phyloP scores from a whole-genome alignment of 192 early-diverging fungal genomes.

The Coemansia sp. region DNA sequence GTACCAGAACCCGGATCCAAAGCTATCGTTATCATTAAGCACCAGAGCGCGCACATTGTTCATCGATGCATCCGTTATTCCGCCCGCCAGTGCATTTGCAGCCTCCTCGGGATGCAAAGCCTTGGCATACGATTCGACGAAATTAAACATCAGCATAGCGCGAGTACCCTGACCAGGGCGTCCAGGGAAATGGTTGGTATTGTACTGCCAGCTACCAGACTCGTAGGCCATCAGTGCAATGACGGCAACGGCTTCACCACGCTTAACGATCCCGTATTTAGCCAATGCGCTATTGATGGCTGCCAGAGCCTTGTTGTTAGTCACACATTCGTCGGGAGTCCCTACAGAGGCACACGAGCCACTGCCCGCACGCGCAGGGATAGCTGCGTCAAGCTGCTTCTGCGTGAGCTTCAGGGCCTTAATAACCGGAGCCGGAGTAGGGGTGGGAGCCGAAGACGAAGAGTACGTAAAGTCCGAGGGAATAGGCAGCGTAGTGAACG shows the following conservation, averaged over 20 bases:
- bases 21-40: constrained; percentile 49
- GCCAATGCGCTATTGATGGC: constrained; percentile 44
- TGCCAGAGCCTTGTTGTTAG: constrained; percentile 24
- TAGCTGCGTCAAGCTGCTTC: constrained; percentile 31
- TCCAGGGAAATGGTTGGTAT: constrained; percentile 50
- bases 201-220: constrained; percentile 52
- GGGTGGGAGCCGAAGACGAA: background rate
- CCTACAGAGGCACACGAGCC: constrained; percentile 18
- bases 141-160: constrained; percentile 55
- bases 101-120: constrained; percentile 22
- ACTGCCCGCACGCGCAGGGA: constrained; percentile 13
- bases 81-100: constrained; percentile 8
- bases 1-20: constrained; percentile 55
- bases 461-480: constrained; percentile 13
- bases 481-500: constrained; percentile 11
- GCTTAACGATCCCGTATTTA: constrained; percentile 37
- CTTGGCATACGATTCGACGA: constrained; percentile 37
- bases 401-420: constrained; percentile 3
- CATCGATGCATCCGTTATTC: constrained; percentile 9
- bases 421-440: background rate
- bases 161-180: constrained; percentile 50
- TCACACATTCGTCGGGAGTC: constrained; percentile 31
- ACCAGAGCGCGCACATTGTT: constrained; percentile 48
- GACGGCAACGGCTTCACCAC: constrained; percentile 36
- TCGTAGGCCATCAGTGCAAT: constrained; percentile 52